Evolutionary conservation across 306 rosid species (phyloP).

Genomic region (Fagus sylvatica): DNA sequence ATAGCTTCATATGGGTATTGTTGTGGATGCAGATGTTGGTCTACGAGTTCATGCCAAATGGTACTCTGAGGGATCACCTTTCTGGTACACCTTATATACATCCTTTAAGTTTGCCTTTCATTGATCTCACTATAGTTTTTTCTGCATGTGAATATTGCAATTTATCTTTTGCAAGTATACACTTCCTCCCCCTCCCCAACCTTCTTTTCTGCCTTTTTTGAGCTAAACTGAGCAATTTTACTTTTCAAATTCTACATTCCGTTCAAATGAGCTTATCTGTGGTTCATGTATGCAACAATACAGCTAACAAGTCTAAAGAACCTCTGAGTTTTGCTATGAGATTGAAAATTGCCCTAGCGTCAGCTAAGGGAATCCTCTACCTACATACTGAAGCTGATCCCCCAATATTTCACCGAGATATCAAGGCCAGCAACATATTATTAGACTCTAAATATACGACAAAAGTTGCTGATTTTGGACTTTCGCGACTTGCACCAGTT

Average conservation of each 20-base stretch:
- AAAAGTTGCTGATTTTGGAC: conserved; percentile 98
- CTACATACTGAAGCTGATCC: conserved; percentile 94
- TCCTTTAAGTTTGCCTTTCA: conserved; percentile 9
- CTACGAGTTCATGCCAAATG: conserved; percentile 87
- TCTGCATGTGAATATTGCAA: no score
- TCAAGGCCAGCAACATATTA: conserved; percentile 91
- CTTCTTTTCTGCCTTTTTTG: no score
- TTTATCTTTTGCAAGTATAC: no score
- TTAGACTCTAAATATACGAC: conserved; percentile 67
- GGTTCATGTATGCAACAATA: conserved; percentile 21
- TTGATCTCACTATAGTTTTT: no score
- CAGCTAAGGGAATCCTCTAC: conserved; percentile 88
- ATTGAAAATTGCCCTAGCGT: conserved; percentile 72
- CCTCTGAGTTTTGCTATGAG: conserved; percentile 67
- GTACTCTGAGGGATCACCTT: conserved; percentile 86
- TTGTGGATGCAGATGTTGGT: conserved; percentile 80
- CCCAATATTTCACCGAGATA: conserved; percentile 91
- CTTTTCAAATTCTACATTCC: not conserved
- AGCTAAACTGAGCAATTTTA: not conserved
- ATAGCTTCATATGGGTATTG: not conserved
- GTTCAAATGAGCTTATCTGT: not conserved
- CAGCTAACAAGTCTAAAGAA: conserved; percentile 55
- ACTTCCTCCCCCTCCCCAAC: no score
- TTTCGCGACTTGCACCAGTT: conserved; percentile 90
- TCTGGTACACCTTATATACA: conserved; percentile 55